Conservation (phyloP, 2,329 filamentous ascomycete genomes). For the Cladophialophora chaetospira region DNA sequence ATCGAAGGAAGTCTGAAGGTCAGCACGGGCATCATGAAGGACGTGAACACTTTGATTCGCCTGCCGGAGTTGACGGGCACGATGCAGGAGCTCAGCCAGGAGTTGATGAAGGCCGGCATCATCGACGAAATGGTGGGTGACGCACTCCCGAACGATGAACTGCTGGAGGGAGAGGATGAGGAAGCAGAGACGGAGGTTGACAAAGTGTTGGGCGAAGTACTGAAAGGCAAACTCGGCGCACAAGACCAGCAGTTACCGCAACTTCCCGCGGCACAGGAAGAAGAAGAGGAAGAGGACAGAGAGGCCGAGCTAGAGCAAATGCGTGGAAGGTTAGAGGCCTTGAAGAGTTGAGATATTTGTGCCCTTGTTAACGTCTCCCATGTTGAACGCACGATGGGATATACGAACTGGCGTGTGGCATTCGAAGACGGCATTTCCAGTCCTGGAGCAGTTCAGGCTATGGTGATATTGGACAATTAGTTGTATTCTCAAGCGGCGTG, state of each 20-base stretch:
- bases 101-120: slow-evolving; percentile 91
- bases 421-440: too few relatives aligned
- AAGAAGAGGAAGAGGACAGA: slow-evolving; percentile 70
- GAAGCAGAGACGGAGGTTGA: slow-evolving; percentile 86
- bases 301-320: slow-evolving; percentile 93
- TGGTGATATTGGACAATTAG: too few relatives aligned
- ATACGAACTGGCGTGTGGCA: not conserved
- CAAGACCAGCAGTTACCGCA: slow-evolving; percentile 30
- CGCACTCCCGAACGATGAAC: slow-evolving; percentile 71
- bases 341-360: slow-evolving; percentile 91
- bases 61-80: slow-evolving; percentile 85
- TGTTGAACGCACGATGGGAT: too few relatives aligned
- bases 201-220: slow-evolving; percentile 85
- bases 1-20: slow-evolving; percentile 90
- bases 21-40: slow-evolving; percentile 92
- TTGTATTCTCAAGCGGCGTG: too few relatives aligned
- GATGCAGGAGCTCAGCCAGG: slow-evolving; percentile 83
- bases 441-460: too few relatives aligned
- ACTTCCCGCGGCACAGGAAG: slow-evolving; percentile 52
- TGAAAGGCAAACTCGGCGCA: slow-evolving; percentile 65
- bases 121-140: slow-evolving; percentile 98
- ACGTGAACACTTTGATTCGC: slow-evolving; percentile 82
- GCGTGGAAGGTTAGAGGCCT: slow-evolving; percentile 83
- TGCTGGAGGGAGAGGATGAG: slow-evolving; percentile 69
- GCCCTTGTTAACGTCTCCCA: too few relatives aligned